A percentile compares a stretch with the other conserved stretches of the same genome.
phyloP scores from a whole-genome alignment of 2,329 filamentous ascomycete species.

The Beauveria scarabaeidicola region DNA sequence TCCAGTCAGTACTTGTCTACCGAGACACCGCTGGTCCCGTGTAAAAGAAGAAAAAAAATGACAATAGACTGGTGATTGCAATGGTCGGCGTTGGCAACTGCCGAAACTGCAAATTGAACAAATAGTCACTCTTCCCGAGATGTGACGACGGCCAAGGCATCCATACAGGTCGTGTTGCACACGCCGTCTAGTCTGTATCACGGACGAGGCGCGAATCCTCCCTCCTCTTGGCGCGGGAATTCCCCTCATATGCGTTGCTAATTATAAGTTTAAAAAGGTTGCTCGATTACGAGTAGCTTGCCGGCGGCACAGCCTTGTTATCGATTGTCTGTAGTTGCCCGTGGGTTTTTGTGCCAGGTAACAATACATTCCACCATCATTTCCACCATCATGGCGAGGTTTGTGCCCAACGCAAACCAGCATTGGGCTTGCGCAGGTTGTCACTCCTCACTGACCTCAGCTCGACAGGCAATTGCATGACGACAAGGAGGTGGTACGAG shows the following conservation, averaged over 20 bases:
- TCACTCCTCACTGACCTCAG: neutral
- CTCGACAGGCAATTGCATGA: neutral
- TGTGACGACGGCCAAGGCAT: constrained; percentile 1
- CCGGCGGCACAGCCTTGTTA: neutral
- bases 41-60: no score
- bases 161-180: constrained; percentile 5
- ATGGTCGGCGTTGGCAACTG: neutral
- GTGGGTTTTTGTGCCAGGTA: neutral
- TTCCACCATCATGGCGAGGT: neutral
- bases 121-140: neutral
- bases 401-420: neutral
- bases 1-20: neutral
- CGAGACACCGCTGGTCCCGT: neutral
- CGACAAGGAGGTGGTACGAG: neutral
- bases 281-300: neutral
- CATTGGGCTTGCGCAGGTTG: neutral
- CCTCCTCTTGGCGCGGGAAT: neutral
- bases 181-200: neutral
- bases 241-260: neutral
- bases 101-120: neutral
- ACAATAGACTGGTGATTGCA: neutral
- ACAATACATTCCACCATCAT: neutral
- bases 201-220: neutral
- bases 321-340: neutral
- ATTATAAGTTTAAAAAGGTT: neutral